Evolutionary conservation across 495 filamentous ascomycete genomes (phyloP).

Genomic region (Lasiosphaeria miniovina): DNA sequence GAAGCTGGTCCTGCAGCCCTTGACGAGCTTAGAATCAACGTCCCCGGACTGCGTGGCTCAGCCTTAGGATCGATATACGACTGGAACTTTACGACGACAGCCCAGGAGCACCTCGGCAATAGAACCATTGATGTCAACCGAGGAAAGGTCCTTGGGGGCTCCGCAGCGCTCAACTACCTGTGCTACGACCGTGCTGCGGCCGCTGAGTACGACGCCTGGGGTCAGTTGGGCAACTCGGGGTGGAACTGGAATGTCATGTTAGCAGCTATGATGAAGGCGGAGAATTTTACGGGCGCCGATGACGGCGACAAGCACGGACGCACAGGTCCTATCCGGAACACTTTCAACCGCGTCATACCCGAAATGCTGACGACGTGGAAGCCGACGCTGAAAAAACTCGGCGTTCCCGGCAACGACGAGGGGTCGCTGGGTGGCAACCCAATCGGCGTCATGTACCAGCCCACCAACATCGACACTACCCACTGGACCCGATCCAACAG

Average conservation of each 20-base stretch:
- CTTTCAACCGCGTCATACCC: constrained; percentile 34
- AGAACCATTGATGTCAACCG: constrained; percentile 34
- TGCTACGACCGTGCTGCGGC: constrained; percentile 52
- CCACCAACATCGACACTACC: constrained; percentile 35
- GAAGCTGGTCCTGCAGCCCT: constrained; percentile 51
- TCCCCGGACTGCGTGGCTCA: constrained; percentile 36
- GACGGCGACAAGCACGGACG: constrained; percentile 17
- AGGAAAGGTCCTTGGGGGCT: constrained; percentile 52
- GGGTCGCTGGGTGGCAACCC: constrained; percentile 34
- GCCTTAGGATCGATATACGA: constrained; percentile 48
- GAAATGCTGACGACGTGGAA: constrained; percentile 26
- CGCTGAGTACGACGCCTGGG: constrained; percentile 57
- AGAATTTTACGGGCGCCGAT: constrained; percentile 30
- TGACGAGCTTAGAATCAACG: constrained; percentile 46
- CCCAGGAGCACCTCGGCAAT: constrained; percentile 39
- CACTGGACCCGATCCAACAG: constrained; percentile 40
- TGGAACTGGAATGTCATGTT: constrained; percentile 54
- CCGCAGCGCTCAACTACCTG: constrained; percentile 40
- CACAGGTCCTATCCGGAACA: constrained; percentile 31
- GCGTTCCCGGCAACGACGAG: constrained; percentile 29
- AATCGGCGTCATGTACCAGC: constrained; percentile 37
- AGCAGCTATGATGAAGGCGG: constrained; percentile 33
- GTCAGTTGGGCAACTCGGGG: constrained; percentile 46
- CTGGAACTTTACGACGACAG: constrained; percentile 51
- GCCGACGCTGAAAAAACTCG: constrained; percentile 30